phyloP scores from a whole-genome alignment of 768 basidiomycete species.

The Asterophora lycoperdoides region DNA sequence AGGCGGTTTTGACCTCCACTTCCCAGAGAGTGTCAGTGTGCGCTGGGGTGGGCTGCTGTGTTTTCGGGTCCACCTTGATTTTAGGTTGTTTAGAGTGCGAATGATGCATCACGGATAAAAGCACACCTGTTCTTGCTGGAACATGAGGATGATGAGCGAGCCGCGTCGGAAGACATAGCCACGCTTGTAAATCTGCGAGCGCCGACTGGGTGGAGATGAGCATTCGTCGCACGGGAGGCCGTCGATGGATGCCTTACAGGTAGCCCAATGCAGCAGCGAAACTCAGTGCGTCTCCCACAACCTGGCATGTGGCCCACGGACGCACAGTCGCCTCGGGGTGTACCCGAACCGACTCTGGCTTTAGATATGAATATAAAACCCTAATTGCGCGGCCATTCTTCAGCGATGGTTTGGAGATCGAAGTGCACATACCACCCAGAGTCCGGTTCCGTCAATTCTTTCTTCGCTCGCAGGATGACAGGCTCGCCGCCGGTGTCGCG shows the following conservation, averaged over 20 bases:
- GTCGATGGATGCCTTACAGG: constrained; percentile 38
- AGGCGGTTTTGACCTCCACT: constrained; percentile 82
- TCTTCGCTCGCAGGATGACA: constrained; percentile 65
- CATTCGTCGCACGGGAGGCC: not conserved
- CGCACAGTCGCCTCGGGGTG: constrained; percentile 86
- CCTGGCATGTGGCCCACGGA: constrained; percentile 78
- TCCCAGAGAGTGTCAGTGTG: constrained; percentile 81
- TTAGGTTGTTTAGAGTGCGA: not conserved
- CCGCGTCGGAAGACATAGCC: constrained; percentile 77
- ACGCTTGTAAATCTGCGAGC: constrained; percentile 77
- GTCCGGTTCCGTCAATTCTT: constrained; percentile 61
- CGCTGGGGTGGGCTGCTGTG: constrained; percentile 72
- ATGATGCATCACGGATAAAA: constrained; percentile 1
- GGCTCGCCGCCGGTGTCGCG: constrained; percentile 62
- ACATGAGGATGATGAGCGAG: constrained; percentile 70
- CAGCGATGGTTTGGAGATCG: not conserved
- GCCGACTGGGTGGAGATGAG: constrained; percentile 35
- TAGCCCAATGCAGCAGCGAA: constrained; percentile 82
- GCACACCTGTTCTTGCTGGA: constrained; percentile 77
- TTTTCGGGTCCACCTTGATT: constrained; percentile 65
- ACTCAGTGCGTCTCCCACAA: constrained; percentile 73
- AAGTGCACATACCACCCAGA: constrained; percentile 54
- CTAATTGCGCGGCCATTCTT: constrained; percentile 29
- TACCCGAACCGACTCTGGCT: constrained; percentile 78
- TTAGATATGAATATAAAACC: constrained; percentile 76